Base-by-base conservation (phyloP, 805 yeast genomes). In the Candida dendrica region DNA sequence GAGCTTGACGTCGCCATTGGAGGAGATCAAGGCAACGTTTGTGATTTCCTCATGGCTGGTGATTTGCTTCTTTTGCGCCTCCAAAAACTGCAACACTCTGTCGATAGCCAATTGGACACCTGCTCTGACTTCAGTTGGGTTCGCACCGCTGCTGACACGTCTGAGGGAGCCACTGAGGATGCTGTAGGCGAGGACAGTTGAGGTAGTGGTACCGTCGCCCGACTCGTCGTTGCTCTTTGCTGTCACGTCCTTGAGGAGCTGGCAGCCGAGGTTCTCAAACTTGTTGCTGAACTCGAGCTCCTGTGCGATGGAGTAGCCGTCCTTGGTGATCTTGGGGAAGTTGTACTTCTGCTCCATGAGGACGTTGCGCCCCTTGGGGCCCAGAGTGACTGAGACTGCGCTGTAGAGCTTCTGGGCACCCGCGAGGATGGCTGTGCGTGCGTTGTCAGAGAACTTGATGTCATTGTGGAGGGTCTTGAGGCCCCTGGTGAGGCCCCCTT, bases 171-270 rank as follows among this genome's bases (percentile, higher is more conserved):
- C 98, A 50, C 96, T 85, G 77, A 91, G 93, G 56, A 91, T 91
- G 47, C 96, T 86, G 69, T 96, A 84, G 58, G 97, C 98, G 56
- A 91, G 76, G 44, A 91, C 95, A 43, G 98, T 91, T 57, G 98
- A 98, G 40, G 96, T 84, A 37, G 98, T 91, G 55, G 98, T 91
- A 71, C 98, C 98, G 61, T 91, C 98, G 72, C 98, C 98, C 47
- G 98, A 98, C 56, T 85, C 77, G 71, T 91, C 98, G 69, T 91
- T 91, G 61, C 98, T 91, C 79, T 88, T 93, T 56, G 96, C 81
- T 42, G 98, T 98, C 50, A 93, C 98, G 64, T 93, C 98, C 69
- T 91, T 98, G 60, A 91, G 72, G 53, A 91, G 76, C 70, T 84
- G 87, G 49, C 98, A 98, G 49, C 98, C 98, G 75, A 91, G 75